These are phyloP conservation scores for Apiospora aurea DNA, from an alignment of 2,329 filamentous ascomycete species.

Conservation along the genomic window DNA sequence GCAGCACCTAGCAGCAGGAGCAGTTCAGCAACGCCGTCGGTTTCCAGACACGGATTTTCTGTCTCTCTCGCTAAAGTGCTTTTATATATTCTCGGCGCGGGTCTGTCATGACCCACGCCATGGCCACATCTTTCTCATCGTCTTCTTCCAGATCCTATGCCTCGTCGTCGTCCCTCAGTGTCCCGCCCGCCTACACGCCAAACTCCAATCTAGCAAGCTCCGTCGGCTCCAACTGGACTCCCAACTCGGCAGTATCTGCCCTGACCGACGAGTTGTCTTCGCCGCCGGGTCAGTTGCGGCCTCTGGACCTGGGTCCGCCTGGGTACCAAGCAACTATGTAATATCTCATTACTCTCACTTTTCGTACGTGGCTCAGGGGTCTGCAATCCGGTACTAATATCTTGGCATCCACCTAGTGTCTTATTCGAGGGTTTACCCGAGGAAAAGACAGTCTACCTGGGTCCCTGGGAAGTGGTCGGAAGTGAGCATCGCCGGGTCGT, in stretches of 20 bases:
- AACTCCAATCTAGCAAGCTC: slow-evolving; percentile 52
- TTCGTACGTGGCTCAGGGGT: neutral
- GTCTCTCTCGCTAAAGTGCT: slow-evolving; percentile 20
- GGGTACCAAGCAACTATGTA: slow-evolving; percentile 64
- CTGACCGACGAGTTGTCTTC: slow-evolving; percentile 48
- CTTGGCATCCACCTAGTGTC: slow-evolving; percentile 44
- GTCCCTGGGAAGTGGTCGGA: slow-evolving; percentile 60
- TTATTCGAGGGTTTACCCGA: slow-evolving; percentile 58
- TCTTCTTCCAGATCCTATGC: slow-evolving; percentile 53
- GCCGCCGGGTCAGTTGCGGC: slow-evolving; percentile 49
- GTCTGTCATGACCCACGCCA: slow-evolving; percentile 18
- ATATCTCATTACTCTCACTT: slow-evolving; percentile 28
- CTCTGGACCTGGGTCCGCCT: slow-evolving; percentile 59
- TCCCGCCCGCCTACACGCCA: slow-evolving; percentile 49
- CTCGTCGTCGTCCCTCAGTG: slow-evolving; percentile 57
- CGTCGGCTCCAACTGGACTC: slow-evolving; percentile 54
- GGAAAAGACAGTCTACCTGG: slow-evolving; percentile 58
- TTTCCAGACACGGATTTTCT: slow-evolving; percentile 6
- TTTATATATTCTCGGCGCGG: slow-evolving; percentile 12
- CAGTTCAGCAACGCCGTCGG: slow-evolving; percentile 6
- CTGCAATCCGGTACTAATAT: neutral
- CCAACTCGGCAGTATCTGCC: slow-evolving; percentile 55
- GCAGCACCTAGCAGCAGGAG: neutral
- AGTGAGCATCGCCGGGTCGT: slow-evolving; percentile 56
- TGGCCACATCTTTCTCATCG: slow-evolving; percentile 29